These are phyloP conservation scores for Chytriomyces sp. DNA, from an alignment of 192 early-diverging fungal genomes.

Conservation along the genomic window DNA sequence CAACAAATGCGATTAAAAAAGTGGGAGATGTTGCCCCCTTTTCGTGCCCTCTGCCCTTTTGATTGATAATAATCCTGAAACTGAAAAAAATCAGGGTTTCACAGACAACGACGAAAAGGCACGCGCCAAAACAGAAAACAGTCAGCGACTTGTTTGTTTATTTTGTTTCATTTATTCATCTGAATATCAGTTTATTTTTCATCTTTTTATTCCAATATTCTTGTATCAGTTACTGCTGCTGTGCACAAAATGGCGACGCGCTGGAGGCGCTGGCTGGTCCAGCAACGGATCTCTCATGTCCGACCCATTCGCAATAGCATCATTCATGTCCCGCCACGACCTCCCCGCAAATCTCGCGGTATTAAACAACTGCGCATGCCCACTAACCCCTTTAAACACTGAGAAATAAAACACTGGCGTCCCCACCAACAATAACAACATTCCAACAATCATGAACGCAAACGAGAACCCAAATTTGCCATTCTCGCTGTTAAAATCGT, in stretches of 20 bases:
- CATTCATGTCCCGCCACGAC: neutral
- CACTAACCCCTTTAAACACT: neutral
- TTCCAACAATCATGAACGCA: neutral
- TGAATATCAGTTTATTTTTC: too few relatives aligned
- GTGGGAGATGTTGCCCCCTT: too few relatives aligned
- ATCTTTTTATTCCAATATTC: too few relatives aligned
- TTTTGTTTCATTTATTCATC: too few relatives aligned
- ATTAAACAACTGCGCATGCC: neutral
- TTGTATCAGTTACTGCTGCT: neutral
- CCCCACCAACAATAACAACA: neutral
- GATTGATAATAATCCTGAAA: too few relatives aligned
- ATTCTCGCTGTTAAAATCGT: neutral
- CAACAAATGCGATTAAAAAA: too few relatives aligned
- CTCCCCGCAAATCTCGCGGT: neutral
- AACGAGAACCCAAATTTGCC: neutral
- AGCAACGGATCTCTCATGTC: neutral
- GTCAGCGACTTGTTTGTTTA: too few relatives aligned
- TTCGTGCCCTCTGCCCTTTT: too few relatives aligned
- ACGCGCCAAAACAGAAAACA: too few relatives aligned
- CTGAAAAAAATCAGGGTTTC: too few relatives aligned
- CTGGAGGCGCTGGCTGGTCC: neutral
- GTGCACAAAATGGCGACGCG: neutral
- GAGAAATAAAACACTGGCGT: neutral
- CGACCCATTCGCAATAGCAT: neutral
- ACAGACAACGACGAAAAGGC: too few relatives aligned